phyloP scores from a whole-genome alignment of 192 early-diverging fungal species.

The Coemansia sp. region DNA sequence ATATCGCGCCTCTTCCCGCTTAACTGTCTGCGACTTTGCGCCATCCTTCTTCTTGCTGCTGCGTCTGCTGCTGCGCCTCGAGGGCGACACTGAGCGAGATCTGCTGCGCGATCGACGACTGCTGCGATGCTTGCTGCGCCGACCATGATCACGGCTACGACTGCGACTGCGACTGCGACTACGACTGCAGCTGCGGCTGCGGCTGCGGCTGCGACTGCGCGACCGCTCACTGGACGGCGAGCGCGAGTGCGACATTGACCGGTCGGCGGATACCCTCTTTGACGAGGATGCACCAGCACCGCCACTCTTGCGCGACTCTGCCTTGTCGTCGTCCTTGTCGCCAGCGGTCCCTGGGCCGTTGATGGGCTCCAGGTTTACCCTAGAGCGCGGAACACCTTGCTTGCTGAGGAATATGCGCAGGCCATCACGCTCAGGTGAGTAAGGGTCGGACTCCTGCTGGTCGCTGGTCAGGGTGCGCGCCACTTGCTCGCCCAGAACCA shows the following conservation, averaged over 20 bases:
- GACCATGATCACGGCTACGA: constrained; percentile 6
- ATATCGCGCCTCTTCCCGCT: neutral
- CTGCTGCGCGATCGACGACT: constrained; percentile 20
- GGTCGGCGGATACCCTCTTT: constrained; percentile 16
- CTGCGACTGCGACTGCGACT: constrained; percentile 25
- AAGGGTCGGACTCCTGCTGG: constrained; percentile 48
- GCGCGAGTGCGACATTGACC: constrained; percentile 16
- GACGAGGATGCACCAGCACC: neutral
- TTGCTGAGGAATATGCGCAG: constrained; percentile 52
- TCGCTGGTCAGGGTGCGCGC: constrained; percentile 45
- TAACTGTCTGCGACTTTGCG: constrained; percentile 10
- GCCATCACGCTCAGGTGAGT: constrained; percentile 51
- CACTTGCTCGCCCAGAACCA: constrained; percentile 46
- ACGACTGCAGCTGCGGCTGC: constrained; percentile 16
- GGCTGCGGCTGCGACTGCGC: constrained; percentile 13
- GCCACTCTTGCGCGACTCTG: constrained; percentile 4
- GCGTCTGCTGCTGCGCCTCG: constrained; percentile 18
- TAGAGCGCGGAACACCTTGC: constrained; percentile 46
- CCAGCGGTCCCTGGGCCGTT: constrained; percentile 12
- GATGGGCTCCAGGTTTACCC: constrained; percentile 44
- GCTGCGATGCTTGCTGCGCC: constrained; percentile 12
- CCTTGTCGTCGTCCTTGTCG: constrained; percentile 10
- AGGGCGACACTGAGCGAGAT: constrained; percentile 26
- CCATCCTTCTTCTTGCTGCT: constrained; percentile 15
- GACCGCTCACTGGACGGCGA: constrained; percentile 27